A percentile compares a stretch with the other conserved stretches of the same genome.
Conservation (phyloP, 805 yeast genomes). For the Tetrapisispora iriomotensis region DNA sequence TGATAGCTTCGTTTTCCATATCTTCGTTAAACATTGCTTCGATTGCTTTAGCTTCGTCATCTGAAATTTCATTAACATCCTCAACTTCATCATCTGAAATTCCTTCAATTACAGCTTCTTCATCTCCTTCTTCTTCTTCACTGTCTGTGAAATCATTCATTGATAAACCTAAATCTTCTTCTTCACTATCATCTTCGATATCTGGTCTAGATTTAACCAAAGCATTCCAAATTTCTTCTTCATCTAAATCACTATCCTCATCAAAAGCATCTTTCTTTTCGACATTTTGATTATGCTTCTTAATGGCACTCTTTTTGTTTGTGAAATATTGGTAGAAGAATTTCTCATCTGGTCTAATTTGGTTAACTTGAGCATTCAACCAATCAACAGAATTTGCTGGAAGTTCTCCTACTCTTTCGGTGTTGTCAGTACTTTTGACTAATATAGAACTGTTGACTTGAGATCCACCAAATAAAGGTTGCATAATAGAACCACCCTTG, state of each 20-base stretch:
- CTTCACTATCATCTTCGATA: slow-evolving; percentile 42
- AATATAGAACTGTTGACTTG: slow-evolving; percentile 55
- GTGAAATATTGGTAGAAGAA: slow-evolving; percentile 83
- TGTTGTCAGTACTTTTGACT: slow-evolving; percentile 48
- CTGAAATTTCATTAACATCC: slow-evolving; percentile 18
- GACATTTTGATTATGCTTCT: slow-evolving; percentile 21
- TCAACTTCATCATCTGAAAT: slow-evolving; percentile 18
- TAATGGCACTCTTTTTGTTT: slow-evolving; percentile 38
- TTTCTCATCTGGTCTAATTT: slow-evolving; percentile 75
- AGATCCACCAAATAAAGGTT: slow-evolving; percentile 77
- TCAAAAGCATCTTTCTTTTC: slow-evolving; percentile 28
- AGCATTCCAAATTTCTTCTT: slow-evolving; percentile 75
- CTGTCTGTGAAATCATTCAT: slow-evolving; percentile 18
- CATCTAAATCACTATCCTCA: slow-evolving; percentile 40
- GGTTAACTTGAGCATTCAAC: slow-evolving; percentile 52
- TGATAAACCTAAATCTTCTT: slow-evolving; percentile 34
- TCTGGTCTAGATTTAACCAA: slow-evolving; percentile 67
- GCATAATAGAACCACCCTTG: slow-evolving; percentile 94
- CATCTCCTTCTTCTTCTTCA: slow-evolving; percentile 23
- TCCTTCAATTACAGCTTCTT: slow-evolving; percentile 18
- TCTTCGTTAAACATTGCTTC: slow-evolving; percentile 13
- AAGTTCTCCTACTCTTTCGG: slow-evolving; percentile 30
- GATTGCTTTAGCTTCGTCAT: slow-evolving; percentile 15
- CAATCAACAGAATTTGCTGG: slow-evolving; percentile 86
- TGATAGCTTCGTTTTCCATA: slow-evolving; percentile 27